Percentiles rank a stretch among this genome's conserved stretches.
phyloP scores from a whole-genome alignment of 768 basidiomycete species.

The Ephemerocybe angulata region DNA sequence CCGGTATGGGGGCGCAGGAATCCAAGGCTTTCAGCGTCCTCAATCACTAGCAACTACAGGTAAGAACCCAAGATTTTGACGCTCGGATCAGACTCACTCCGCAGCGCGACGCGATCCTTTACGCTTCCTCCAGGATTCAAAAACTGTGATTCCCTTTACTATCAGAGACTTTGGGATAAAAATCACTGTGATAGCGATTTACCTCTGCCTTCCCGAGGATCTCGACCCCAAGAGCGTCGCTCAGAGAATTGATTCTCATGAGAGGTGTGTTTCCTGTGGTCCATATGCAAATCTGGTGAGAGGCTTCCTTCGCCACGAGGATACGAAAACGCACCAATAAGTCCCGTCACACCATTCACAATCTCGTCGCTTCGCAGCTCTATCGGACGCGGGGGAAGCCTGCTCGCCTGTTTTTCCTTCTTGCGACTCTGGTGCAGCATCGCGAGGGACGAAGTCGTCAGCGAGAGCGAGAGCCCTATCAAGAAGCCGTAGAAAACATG shows the following conservation, averaged over 20 bases:
- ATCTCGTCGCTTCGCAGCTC: slow-evolving; percentile 75
- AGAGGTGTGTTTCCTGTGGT: slow-evolving; percentile 87
- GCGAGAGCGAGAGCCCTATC: slow-evolving; percentile 72
- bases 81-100: slow-evolving; percentile 50
- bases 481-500: slow-evolving; percentile 47
- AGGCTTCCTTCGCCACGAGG: not conserved
- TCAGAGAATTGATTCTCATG: slow-evolving; percentile 86
- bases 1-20: slow-evolving; percentile 81
- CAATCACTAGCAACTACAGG: slow-evolving; percentile 65
- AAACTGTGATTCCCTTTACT: slow-evolving; percentile 66
- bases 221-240: slow-evolving; percentile 87
- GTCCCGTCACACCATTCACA: slow-evolving; percentile 72
- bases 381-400: slow-evolving; percentile 53
- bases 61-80: not conserved
- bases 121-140: slow-evolving; percentile 97
- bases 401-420: slow-evolving; percentile 36
- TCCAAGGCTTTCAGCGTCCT: slow-evolving; percentile 85
- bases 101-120: slow-evolving; percentile 94
- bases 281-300: not conserved
- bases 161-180: not conserved
- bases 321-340: slow-evolving; percentile 59
- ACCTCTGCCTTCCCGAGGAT: slow-evolving; percentile 96
- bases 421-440: slow-evolving; percentile 50
- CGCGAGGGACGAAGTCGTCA: slow-evolving; percentile 64
- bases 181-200: slow-evolving; percentile 11